These are phyloP conservation scores for Mimosa pudica DNA, from an alignment of 306 rosid species.

Conservation along the genomic window DNA sequence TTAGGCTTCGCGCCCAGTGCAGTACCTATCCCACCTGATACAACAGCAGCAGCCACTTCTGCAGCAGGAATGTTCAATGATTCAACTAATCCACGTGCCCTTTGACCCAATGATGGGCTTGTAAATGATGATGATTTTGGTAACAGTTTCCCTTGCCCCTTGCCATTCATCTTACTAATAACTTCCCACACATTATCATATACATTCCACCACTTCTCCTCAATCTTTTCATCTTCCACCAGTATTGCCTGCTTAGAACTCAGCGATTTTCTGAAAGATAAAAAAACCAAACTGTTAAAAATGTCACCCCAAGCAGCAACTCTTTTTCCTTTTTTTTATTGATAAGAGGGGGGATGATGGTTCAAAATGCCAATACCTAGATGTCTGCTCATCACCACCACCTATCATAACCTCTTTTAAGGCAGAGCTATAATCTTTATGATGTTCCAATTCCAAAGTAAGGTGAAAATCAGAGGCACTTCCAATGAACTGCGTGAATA, in stretches of 20 bases:
- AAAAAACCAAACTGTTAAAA: slow-evolving; percentile 37
- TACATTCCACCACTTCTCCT: slow-evolving; percentile 86
- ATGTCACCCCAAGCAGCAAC: slow-evolving; percentile 19
- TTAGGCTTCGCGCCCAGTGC: slow-evolving; percentile 88
- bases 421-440: slow-evolving; percentile 72
- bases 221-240: slow-evolving; percentile 54
- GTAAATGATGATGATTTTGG: slow-evolving; percentile 65
- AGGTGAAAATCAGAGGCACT: slow-evolving; percentile 61
- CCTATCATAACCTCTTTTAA: slow-evolving; percentile 76
- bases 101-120: slow-evolving; percentile 87
- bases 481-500: slow-evolving; percentile 72
- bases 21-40: slow-evolving; percentile 89
- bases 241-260: slow-evolving; percentile 50
- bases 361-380: slow-evolving; percentile 57
- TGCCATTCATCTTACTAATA: slow-evolving; percentile 81
- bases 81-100: slow-evolving; percentile 98
- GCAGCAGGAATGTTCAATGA: slow-evolving; percentile 98
- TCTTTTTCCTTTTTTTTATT: neutral
- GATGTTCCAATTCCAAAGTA: slow-evolving; percentile 67
- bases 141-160: slow-evolving; percentile 68
- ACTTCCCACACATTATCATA: slow-evolving; percentile 82
- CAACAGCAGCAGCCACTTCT: slow-evolving; percentile 99
- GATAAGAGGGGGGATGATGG: neutral
- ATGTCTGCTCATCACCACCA: slow-evolving; percentile 52
- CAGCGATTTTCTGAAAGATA: slow-evolving; percentile 48